Evolutionary conservation across 2,329 filamentous ascomycete species (phyloP), one percentile per base, ranked within the genome.

Genomic region (Colletotrichum melonis): DNA sequence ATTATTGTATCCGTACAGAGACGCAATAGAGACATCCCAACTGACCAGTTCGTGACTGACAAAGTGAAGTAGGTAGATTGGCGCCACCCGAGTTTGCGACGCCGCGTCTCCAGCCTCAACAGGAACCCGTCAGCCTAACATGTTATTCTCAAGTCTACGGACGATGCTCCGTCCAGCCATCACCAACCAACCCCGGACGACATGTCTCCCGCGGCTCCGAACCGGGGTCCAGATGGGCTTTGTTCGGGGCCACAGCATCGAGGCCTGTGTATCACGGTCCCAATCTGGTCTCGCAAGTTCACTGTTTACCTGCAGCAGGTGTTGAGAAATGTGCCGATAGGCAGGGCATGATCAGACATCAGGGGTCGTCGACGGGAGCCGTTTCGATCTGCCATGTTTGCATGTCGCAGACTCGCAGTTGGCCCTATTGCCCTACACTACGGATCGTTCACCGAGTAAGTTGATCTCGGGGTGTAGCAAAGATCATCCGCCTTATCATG

Each of bases 371-470:
- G 14, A 52, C 35, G 24, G 57, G 54, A 24, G 22, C 58, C 30
- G 52, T 58, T 58, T 69, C 65, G 49, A 58, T 63, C 58, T 46
- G 22, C 35, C 4, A 52, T 46, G 65, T 63, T 69, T 58, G 38
- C 49, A 57, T 35, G 32, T 11, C n/a, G 35, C 30, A 24, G 32
- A 9, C 52, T 58, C 52, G 28, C 38, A 35, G 32, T 35, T 35
- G 32, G 32, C 32, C 32, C 32, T 67, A n/a, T 63, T 30, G 46
- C 54, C 52, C 54, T 16, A 67, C 32, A 35, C 32, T 12, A 12
- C 32, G 32, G 32, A 35, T 35, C 9, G 56, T 30, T 62, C 56
- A 24, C 26, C 14, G 26, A 49, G 49, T 35, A 62, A 58, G 38
- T 65, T 60, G 38, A 60, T 67, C 35, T 19, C 46, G 14, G 30